Conservation (phyloP, 2,329 filamentous ascomycete species). For the Colletotrichum siamense region DNA sequence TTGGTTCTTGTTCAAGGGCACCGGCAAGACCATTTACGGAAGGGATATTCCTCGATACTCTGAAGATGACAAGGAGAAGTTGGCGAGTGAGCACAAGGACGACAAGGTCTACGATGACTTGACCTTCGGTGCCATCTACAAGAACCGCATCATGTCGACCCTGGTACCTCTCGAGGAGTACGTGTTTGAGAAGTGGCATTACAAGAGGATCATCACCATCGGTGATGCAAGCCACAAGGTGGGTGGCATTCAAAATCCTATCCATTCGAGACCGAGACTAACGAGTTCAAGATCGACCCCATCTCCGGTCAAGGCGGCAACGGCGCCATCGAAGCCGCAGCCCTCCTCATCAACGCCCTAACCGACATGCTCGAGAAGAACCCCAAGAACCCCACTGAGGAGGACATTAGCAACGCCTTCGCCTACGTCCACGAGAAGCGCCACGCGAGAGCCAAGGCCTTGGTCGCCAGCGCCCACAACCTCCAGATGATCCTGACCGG, state of each 20-base stretch:
- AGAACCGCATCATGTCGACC: constrained; percentile 29
- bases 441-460: background rate
- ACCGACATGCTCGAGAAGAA: background rate
- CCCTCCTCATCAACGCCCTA: constrained; percentile 24
- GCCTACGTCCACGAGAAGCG: constrained; percentile 4
- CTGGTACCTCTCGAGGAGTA: constrained; percentile 34
- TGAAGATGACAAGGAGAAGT: constrained; percentile 32
- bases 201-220: constrained; percentile 40
- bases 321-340: constrained; percentile 28
- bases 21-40: constrained; percentile 29
- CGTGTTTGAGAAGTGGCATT: constrained; percentile 43
- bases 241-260: fast-evolving
- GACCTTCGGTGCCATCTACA: constrained; percentile 35
- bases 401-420: background rate
- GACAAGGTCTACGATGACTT: constrained; percentile 26
- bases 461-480: background rate
- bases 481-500: constrained; percentile 3
- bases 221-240: constrained; percentile 49
- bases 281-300: constrained; percentile 24
- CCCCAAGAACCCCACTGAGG: background rate
- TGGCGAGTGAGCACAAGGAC: constrained; percentile 27
- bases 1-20: constrained; percentile 40
- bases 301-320: constrained; percentile 30
- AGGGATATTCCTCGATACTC: constrained; percentile 38
- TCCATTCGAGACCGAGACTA: background rate